Base-by-base conservation (phyloP, 2,329 filamentous ascomycete genomes). In the Diplodia intermedia region DNA sequence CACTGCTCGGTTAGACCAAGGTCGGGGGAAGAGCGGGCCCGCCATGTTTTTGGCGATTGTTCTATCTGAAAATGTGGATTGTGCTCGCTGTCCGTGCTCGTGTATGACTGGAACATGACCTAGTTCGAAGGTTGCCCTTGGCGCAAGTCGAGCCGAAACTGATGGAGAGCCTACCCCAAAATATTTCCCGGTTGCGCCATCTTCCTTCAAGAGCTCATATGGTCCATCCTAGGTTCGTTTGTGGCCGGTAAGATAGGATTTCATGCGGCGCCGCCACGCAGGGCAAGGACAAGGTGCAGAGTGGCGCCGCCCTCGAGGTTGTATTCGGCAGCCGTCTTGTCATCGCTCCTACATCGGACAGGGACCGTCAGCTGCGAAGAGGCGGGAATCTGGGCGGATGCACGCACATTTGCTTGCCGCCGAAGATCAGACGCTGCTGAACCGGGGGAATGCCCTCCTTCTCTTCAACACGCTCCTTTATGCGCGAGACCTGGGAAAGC, bases 381-480 rank as follows among this genome's bases (percentile, higher is more conserved):
- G 12, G 33, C 5, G 6, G 31, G 11, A 8, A 31, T 33, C 5
- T 6, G 43, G 36, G 38, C 8, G 14, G 36, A 69, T 2, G 18
- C 4, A 74, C 80, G 65, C 75, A 97, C 95, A 99, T 97, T 80
- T 99, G 95, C 85, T 99, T 99, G 76, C 95, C 95, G 66, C 94
- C 93, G 78, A 91, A 97, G 76, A 99, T 99, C 72, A 99, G 84
- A 69, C 95, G 90, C 82, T 99, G 95, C 82, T 99, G 95, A 20
- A 95, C 93, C 0, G 95, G 95, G 53, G 95, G 94, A 75, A 99
- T 99, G 68, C 95, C 95, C 79, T 98, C 95, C 83, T 98, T 98
- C 85, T 99, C 95, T 82, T 99, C 95, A 67, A 99, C 95, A 76
- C 94, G 94, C 83, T 98, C 95, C 86, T 99, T 99, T 86, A 99